Conservation (phyloP, 2,329 filamentous ascomycete species). For the Ophiosphaerella korrae region DNA sequence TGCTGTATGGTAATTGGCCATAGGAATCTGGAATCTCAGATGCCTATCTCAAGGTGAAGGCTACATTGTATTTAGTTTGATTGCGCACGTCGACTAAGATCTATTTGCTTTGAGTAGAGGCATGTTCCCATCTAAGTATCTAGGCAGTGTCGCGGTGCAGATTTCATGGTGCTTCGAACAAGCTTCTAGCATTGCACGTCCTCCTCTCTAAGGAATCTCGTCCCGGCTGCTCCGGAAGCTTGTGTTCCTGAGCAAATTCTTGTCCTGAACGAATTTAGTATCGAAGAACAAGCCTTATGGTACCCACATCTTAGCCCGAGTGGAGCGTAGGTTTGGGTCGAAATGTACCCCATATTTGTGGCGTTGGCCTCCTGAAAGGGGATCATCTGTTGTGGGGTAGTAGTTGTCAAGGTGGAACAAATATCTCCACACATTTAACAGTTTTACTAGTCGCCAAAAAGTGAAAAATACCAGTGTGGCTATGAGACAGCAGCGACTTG, state of each 20-base stretch:
- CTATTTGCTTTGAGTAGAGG: conserved; percentile 7
- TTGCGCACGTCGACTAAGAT: background rate
- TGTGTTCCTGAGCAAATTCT: conserved; percentile 12
- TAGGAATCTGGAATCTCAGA: background rate
- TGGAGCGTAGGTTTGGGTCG: background rate
- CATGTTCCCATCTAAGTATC: conserved; percentile 19
- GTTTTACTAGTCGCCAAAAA: background rate
- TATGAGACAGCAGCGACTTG: background rate
- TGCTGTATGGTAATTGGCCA: background rate
- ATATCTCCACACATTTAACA: background rate
- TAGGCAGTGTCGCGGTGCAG: conserved; percentile 29
- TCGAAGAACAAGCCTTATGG: too few species aligned
- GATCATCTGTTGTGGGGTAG: background rate
- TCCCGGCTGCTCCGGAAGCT: conserved; percentile 42
- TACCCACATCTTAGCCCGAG: too few species aligned
- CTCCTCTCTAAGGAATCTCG: conserved; percentile 33
- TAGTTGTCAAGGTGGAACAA: background rate
- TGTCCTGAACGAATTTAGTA: conserved; percentile 1
- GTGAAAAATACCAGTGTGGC: too few species aligned
- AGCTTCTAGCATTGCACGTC: conserved; percentile 26
- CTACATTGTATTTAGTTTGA: too few species aligned
- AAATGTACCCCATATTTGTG: conserved; percentile 1
- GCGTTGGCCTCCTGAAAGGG: background rate
- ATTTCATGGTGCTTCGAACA: conserved; percentile 20
- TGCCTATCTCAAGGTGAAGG: too few species aligned